Percentiles rank a stretch among this genome's conserved stretches.
phyloP scores from a whole-genome alignment of 2,329 filamentous ascomycete genomes.

The Xylariaceae sp. region DNA sequence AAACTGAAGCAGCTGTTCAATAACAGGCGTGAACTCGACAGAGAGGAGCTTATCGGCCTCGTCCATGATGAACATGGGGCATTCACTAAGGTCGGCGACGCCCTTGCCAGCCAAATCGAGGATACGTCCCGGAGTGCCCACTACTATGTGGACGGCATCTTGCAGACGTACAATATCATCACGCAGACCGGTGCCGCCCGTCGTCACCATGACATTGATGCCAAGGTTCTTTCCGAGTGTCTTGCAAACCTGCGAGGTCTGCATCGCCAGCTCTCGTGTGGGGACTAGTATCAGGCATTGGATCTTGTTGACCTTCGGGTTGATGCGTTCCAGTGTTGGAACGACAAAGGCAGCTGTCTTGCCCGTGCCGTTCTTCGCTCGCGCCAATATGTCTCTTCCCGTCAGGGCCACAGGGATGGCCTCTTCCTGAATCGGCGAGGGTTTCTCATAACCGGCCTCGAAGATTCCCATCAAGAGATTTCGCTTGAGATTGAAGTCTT shows the following conservation, averaged over 20 bases:
- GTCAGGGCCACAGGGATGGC: conserved; percentile 95
- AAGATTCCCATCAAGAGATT: conserved; percentile 98
- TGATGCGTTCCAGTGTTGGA: conserved; percentile 89
- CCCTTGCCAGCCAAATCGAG: conserved; percentile 94
- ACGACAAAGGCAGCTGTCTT: conserved; percentile 99
- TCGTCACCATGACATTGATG: conserved; percentile 99
- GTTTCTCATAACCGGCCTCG: conserved; percentile 97
- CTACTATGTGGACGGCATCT: conserved; percentile 93
- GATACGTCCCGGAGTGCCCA: conserved; percentile 94
- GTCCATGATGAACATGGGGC: conserved; percentile 98
- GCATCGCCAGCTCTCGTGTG: conserved; percentile 92
- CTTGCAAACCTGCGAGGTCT: conserved; percentile 99
- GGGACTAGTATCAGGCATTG: conserved; percentile 95
- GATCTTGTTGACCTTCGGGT: conserved; percentile 92
- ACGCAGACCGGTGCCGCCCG: conserved; percentile 87
- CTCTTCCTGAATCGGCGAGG: conserved; percentile 98
- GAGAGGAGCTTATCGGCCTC: conserved; percentile 98
- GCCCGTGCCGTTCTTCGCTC: conserved; percentile 97
- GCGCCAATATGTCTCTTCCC: conserved; percentile 87
- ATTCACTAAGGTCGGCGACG: conserved; percentile 92
- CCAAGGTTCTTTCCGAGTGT: conserved; percentile 94
- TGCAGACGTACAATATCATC: conserved; percentile 95
- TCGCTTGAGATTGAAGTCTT: conserved; percentile 92
- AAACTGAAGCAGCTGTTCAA: conserved; percentile 91
- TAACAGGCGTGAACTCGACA: conserved; percentile 92